phyloP scores from a whole-genome alignment of 352 stramenopile genomes.

The Peronosclerospora sorghi region DNA sequence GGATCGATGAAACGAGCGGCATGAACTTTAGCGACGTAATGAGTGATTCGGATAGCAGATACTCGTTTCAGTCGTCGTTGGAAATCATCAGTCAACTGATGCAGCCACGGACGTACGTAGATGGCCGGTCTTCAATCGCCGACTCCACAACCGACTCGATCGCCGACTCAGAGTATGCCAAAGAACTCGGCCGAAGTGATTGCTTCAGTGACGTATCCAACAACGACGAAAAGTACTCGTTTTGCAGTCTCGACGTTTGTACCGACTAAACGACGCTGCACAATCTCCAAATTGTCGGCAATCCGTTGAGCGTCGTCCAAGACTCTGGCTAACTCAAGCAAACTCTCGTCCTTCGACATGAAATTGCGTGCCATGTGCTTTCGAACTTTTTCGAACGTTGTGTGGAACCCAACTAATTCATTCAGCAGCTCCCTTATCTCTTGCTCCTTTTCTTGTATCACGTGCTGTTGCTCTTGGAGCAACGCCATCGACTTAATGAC shows the following conservation, averaged over 20 bases:
- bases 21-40: constrained; percentile 35
- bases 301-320: no score
- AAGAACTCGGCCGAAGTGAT: constrained; percentile 49
- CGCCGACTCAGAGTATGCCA: constrained; percentile 50
- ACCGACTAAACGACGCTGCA: constrained; percentile 24
- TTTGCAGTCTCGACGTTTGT: constrained; percentile 40
- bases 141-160: constrained; percentile 47
- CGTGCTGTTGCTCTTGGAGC: no score
- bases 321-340: no score
- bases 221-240: constrained; percentile 76
- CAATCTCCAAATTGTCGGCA: no score
- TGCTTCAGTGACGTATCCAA: constrained; percentile 74
- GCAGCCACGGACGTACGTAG: constrained; percentile 10
- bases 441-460: no score
- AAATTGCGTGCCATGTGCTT: no score
- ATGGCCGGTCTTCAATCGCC: constrained; percentile 25
- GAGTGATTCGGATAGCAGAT: constrained; percentile 54
- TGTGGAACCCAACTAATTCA: no score
- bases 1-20: constrained; percentile 20
- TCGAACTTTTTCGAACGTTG: no score
- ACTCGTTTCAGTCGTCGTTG: constrained; percentile 39
- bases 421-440: no score
- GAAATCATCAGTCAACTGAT: constrained; percentile 13
- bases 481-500: no score
- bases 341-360: no score